Conservation (phyloP, 257 asterid genomes). For the Osmanthus fragrans region DNA sequence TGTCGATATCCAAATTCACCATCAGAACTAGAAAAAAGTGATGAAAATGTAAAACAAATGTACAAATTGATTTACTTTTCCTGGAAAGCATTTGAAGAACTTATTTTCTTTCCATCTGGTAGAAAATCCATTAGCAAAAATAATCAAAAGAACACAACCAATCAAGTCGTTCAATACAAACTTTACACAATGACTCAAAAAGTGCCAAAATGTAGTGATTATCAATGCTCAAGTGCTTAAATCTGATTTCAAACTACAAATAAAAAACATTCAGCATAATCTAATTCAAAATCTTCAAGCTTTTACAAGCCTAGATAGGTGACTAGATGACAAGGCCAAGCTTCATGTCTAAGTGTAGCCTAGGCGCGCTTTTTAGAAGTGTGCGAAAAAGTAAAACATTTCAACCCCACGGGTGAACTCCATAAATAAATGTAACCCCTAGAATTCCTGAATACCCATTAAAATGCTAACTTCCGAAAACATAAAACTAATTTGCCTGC, state of each 20-base stretch:
- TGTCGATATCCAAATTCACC: constrained; percentile 31
- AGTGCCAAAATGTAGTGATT: background rate
- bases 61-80: too few species aligned
- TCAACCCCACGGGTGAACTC: background rate
- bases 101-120: background rate
- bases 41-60: background rate
- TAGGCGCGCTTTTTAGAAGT: too few species aligned
- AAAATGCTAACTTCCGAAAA: background rate
- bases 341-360: too few species aligned
- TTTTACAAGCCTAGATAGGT: too few species aligned
- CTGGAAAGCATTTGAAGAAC: background rate
- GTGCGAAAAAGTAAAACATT: background rate
- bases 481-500: background rate
- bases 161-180: background rate
- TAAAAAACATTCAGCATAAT: background rate
- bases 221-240: background rate
- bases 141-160: background rate
- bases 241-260: background rate
- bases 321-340: too few species aligned
- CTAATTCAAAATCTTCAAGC: background rate
- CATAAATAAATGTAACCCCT: background rate
- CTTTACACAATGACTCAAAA: background rate
- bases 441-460: background rate
- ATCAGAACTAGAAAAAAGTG: constrained; percentile 15
- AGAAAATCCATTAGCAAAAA: background rate